A percentile compares a stretch with the other conserved stretches of the same genome.
phyloP scores from a whole-genome alignment of 2,329 filamentous ascomycete genomes.

The Chaetomium globosum region DNA sequence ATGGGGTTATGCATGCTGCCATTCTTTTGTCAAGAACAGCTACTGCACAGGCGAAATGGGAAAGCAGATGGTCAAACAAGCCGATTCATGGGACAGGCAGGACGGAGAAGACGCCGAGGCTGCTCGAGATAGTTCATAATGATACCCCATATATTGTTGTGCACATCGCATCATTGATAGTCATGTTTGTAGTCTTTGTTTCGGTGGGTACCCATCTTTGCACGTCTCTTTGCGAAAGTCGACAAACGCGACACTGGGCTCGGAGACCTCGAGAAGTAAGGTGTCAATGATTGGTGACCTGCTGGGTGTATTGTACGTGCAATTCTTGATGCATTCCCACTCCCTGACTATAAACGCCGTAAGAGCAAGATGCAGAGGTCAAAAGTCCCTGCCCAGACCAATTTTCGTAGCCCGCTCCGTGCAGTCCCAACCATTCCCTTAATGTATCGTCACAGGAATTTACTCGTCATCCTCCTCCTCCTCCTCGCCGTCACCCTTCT shows the following conservation, averaged over 20 bases:
- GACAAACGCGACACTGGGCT: neutral
- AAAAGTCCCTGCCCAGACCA: constrained; percentile 34
- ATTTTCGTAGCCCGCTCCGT: constrained; percentile 37
- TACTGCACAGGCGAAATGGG: constrained; percentile 95
- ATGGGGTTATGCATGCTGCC: constrained; percentile 96
- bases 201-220: neutral
- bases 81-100: constrained; percentile 36
- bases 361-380: constrained; percentile 36
- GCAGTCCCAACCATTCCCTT: constrained; percentile 33
- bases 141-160: constrained; percentile 26
- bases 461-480: constrained; percentile 85
- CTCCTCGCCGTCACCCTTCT: constrained; percentile 77
- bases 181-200: neutral
- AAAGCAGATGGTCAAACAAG: constrained; percentile 58
- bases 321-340: constrained; percentile 36
- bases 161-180: neutral
- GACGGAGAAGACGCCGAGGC: constrained; percentile 3
- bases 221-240: neutral
- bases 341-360: constrained; percentile 36
- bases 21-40: constrained; percentile 91
- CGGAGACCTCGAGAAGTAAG: neutral
- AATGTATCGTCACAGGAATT: constrained; percentile 39
- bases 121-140: constrained; percentile 18
- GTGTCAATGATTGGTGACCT: constrained; percentile 28
- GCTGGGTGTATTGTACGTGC: constrained; percentile 31